phyloP scores from a whole-genome alignment of 352 stramenopile genomes.

The Phytophthora parvispora region DNA sequence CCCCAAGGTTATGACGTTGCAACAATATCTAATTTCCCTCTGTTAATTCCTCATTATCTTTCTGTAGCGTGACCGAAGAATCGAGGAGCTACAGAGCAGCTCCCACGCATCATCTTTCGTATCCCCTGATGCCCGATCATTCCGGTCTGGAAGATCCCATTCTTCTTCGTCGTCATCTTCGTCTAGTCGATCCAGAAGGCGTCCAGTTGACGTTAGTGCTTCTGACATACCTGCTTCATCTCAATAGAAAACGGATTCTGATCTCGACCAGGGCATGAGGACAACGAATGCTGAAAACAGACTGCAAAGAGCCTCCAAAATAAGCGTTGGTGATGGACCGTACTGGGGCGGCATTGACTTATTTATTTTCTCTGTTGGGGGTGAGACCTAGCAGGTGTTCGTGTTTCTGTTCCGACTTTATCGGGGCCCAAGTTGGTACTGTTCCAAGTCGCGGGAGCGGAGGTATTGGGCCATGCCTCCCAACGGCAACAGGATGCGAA shows the following conservation, averaged over 20 bases:
- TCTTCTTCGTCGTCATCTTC: conserved; percentile 58
- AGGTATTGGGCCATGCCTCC: neutral
- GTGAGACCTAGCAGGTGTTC: neutral
- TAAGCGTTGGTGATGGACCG: neutral
- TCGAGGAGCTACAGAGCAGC: conserved; percentile 55
- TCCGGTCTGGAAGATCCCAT: conserved; percentile 27
- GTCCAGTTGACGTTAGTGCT: neutral
- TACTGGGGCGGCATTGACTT: neutral
- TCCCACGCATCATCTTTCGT: conserved; percentile 58
- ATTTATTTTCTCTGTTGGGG: neutral
- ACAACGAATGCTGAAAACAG: neutral
- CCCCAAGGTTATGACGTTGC: neutral
- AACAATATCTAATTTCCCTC: neutral
- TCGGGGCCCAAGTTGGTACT: neutral
- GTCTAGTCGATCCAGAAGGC: conserved; percentile 33
- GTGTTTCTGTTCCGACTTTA: neutral
- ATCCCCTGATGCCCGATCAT: conserved; percentile 41
- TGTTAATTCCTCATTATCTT: conserved; percentile 1
- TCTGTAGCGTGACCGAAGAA: conserved; percentile 53
- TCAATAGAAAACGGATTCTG: conserved; percentile 21
- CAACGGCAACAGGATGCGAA: neutral
- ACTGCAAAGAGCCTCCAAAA: neutral
- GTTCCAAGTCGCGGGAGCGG: neutral
- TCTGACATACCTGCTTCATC: conserved; percentile 2
- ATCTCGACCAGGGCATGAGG: neutral